Percentiles rank a stretch among this genome's conserved stretches.
Conservation (phyloP, 192 early-diverging fungal species). For the Coemansia sp. region DNA sequence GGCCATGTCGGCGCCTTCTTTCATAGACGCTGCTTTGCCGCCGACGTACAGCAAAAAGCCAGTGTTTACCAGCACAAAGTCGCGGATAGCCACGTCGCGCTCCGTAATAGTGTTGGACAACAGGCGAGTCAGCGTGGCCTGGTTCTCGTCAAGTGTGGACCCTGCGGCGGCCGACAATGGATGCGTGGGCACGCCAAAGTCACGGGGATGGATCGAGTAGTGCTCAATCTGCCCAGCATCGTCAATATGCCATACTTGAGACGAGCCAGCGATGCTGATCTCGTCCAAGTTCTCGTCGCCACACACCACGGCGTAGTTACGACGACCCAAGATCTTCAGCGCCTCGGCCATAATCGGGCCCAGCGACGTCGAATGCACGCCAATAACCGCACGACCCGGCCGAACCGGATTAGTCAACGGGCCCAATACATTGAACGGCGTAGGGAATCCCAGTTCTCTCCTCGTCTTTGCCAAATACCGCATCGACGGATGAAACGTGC, state of each 20-base stretch:
- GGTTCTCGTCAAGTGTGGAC: constrained; percentile 76
- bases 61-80: constrained; percentile 92
- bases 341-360: constrained; percentile 84
- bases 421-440: constrained; percentile 92
- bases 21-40: constrained; percentile 68
- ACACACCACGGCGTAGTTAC: constrained; percentile 87
- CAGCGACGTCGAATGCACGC: constrained; percentile 79
- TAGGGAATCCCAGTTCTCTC: constrained; percentile 86
- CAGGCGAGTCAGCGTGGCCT: constrained; percentile 65
- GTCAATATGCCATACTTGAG: constrained; percentile 85
- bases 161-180: constrained; percentile 65
- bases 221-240: constrained; percentile 61
- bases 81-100: constrained; percentile 66
- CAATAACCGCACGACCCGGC: constrained; percentile 81
- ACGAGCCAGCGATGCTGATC: constrained; percentile 84
- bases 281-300: constrained; percentile 90
- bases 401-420: constrained; percentile 87
- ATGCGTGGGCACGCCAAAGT: constrained; percentile 84
- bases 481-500: constrained; percentile 90
- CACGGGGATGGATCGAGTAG: constrained; percentile 70
- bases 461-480: constrained; percentile 70
- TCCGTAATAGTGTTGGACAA: constrained; percentile 65
- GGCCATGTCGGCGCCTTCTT: constrained; percentile 77
- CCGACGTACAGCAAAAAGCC: constrained; percentile 82
- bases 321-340: constrained; percentile 72